phyloP scores from a whole-genome alignment of 495 filamentous ascomycete genomes.

The Xylaria telfairii region DNA sequence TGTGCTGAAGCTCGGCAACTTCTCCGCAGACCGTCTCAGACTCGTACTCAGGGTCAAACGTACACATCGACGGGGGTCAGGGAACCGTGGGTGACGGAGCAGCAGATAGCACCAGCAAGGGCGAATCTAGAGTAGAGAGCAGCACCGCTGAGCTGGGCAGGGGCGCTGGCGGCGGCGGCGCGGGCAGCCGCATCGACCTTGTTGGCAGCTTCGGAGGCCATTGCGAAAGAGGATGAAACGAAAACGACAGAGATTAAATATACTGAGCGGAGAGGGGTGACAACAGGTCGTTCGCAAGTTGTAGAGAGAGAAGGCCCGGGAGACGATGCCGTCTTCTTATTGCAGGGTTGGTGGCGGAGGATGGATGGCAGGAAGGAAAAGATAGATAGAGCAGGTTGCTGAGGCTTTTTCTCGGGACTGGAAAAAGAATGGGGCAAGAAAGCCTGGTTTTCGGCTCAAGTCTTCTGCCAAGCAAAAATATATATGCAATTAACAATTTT shows the following conservation, averaged over 20 bases:
- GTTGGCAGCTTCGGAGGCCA: slow-evolving; percentile 31
- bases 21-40: neutral
- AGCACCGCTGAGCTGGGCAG: slow-evolving; percentile 53
- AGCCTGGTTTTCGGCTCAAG: slow-evolving; percentile 9
- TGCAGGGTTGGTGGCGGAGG: neutral
- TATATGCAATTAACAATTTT: slow-evolving; percentile 23
- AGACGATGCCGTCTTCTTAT: slow-evolving; percentile 21
- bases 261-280: slow-evolving; percentile 11
- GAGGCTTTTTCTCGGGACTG: slow-evolving; percentile 23
- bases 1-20: neutral
- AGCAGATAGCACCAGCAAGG: slow-evolving; percentile 92
- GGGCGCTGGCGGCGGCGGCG: slow-evolving; percentile 36
- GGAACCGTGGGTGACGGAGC: slow-evolving; percentile 89
- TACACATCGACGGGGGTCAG: slow-evolving; percentile 98
- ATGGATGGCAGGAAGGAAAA: slow-evolving; percentile 7
- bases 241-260: slow-evolving; percentile 11
- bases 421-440: slow-evolving; percentile 6
- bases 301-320: slow-evolving; percentile 7
- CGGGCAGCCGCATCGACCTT: slow-evolving; percentile 47
- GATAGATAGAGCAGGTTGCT: slow-evolving; percentile 5
- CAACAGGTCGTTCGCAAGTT: slow-evolving; percentile 9
- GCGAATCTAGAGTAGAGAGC: slow-evolving; percentile 82
- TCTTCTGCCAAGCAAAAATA: neutral
- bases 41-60: slow-evolving; percentile 46
- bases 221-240: slow-evolving; percentile 1